Conservation (phyloP, 176 grass and related monocot species). For the Eragrostis curvula region DNA sequence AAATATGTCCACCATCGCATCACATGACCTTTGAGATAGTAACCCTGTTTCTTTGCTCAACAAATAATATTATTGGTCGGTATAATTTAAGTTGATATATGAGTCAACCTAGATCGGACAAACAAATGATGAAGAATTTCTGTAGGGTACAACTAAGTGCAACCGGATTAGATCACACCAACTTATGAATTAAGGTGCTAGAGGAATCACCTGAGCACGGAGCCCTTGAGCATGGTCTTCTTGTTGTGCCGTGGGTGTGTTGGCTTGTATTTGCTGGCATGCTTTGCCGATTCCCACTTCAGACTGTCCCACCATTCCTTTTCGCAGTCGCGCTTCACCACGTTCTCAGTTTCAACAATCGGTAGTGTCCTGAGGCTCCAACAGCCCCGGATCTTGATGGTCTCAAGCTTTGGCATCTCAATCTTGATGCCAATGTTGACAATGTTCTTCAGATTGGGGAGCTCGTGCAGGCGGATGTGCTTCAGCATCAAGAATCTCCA, state of each 20-base stretch:
- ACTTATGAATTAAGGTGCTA: neutral
- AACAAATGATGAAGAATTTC: too few relatives aligned
- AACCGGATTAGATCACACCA: too few relatives aligned
- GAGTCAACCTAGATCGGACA: too few relatives aligned
- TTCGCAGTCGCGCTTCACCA: constrained; percentile 29
- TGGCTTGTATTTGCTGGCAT: neutral
- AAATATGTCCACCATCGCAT: too few relatives aligned
- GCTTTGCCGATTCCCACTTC: neutral
- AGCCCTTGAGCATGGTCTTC: neutral
- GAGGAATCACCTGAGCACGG: neutral
- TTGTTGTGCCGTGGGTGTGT: neutral
- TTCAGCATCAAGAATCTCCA: neutral
- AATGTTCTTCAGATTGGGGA: neutral
- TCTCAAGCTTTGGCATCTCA: neutral
- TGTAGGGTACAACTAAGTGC: too few relatives aligned
- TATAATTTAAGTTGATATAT: too few relatives aligned
- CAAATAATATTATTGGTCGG: too few relatives aligned
- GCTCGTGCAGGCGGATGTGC: neutral
- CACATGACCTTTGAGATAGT: too few relatives aligned
- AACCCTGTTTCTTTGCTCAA: too few relatives aligned
- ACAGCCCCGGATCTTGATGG: constrained; percentile 28
- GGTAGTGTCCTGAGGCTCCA: constrained; percentile 31
- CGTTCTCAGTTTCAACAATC: fast-evolving
- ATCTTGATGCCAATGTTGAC: fast-evolving
- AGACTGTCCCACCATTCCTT: constrained; percentile 40